Conservation (phyloP, 371 early-diverging fungal genomes). For the Gilbertella persicaria region DNA sequence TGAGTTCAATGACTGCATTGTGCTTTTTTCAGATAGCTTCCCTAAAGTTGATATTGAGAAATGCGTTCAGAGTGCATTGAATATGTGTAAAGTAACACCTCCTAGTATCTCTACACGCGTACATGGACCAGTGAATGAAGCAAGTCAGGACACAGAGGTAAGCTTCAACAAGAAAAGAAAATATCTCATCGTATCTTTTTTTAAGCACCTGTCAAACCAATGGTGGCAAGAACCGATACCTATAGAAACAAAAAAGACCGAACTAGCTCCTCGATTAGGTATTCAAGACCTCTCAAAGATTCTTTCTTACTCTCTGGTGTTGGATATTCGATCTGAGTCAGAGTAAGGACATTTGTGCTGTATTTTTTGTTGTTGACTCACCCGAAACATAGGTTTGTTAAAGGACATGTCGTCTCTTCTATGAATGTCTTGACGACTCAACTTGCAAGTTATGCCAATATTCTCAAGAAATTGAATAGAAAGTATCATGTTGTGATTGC, state of each 20-base stretch:
- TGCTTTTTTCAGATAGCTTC: conserved; percentile 65
- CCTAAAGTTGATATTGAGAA: conserved; percentile 76
- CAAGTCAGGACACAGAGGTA: neutral
- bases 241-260: conserved; percentile 54
- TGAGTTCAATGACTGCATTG: conserved; percentile 70
- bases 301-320: conserved; percentile 52
- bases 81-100: conserved; percentile 73
- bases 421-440: conserved; percentile 55
- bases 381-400: conserved; percentile 41
- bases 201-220: conserved; percentile 13
- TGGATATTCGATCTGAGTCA: conserved; percentile 64
- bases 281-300: conserved; percentile 53
- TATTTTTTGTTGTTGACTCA: neutral
- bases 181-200: neutral
- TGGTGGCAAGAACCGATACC: conserved; percentile 66
- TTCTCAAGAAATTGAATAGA: conserved; percentile 55
- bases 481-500: conserved; percentile 63
- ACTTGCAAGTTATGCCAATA: conserved; percentile 45
- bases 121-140: conserved; percentile 11
- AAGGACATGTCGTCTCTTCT: conserved; percentile 61
- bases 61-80: conserved; percentile 64
- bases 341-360: conserved; percentile 47
- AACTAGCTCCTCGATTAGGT: conserved; percentile 61
- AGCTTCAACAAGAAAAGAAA: neutral
- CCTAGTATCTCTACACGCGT: conserved; percentile 42